Percentiles rank a stretch among this genome's conserved stretches.
Evolutionary conservation across 371 early-diverging fungal species (phyloP).

Genomic region (Apophysomyces sp.): DNA sequence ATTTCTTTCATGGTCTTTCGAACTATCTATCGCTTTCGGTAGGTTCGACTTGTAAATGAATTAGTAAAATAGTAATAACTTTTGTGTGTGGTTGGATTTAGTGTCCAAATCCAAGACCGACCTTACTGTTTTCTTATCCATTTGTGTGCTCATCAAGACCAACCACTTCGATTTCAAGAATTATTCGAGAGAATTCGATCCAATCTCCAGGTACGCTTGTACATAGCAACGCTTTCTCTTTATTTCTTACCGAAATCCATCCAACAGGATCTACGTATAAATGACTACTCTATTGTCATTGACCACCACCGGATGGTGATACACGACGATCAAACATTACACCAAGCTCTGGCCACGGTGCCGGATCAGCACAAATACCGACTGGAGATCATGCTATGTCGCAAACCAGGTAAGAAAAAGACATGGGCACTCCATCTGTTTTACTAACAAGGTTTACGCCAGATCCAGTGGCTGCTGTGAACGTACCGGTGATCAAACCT

Average conservation of each 20-base stretch:
- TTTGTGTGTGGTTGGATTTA: not conserved
- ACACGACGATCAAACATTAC: conserved; percentile 18
- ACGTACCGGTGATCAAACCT: conserved; percentile 18
- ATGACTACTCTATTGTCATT: conserved; percentile 17
- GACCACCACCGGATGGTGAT: conserved; percentile 8
- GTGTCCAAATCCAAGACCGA: conserved; percentile 22
- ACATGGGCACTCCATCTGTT: not conserved
- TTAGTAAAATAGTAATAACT: not conserved
- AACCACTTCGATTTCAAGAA: conserved; percentile 14
- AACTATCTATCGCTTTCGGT: conserved; percentile 20
- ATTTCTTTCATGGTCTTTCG: not conserved
- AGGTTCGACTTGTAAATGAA: not conserved
- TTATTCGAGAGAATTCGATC: conserved; percentile 17
- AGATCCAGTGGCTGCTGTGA: not conserved
- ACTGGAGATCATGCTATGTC: conserved; percentile 12
- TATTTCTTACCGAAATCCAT: not conserved
- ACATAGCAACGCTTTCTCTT: not conserved
- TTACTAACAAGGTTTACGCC: not conserved
- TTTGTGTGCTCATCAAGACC: conserved; percentile 14
- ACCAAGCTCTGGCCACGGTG: conserved; percentile 6
- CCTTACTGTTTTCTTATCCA: conserved; percentile 14
- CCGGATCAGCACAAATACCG: not conserved
- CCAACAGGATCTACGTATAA: not conserved
- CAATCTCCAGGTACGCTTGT: conserved; percentile 11
- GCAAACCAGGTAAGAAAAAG: conserved; percentile 8